Conservation (phyloP, 1,284 basidiomycete species). For the Cryptococcus maquisensis region DNA sequence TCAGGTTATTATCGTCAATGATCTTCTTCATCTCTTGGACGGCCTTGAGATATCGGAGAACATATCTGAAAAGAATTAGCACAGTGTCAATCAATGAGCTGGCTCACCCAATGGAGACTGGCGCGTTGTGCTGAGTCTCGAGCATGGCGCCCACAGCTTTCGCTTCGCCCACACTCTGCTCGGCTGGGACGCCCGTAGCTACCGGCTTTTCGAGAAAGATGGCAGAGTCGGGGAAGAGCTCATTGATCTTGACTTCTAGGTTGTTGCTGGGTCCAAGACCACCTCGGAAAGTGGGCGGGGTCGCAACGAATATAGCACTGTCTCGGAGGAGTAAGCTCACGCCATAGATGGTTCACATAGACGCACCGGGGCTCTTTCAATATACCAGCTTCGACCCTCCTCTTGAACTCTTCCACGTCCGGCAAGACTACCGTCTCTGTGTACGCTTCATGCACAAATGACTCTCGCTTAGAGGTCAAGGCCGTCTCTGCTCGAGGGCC, state of each 20-base stretch:
- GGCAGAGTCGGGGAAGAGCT: slow-evolving; percentile 77
- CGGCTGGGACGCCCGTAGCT: slow-evolving; percentile 49
- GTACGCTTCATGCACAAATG: slow-evolving; percentile 83
- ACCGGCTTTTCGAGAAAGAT: slow-evolving; percentile 84
- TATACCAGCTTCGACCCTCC: slow-evolving; percentile 53
- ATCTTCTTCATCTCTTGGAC: slow-evolving; percentile 55
- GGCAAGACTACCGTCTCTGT: slow-evolving; percentile 78
- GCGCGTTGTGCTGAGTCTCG: slow-evolving; percentile 54
- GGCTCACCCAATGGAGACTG: slow-evolving; percentile 79
- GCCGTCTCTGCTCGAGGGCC: slow-evolving; percentile 71
- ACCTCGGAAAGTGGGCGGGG: slow-evolving; percentile 87
- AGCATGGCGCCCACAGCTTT: slow-evolving; percentile 65
- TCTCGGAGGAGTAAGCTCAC: not conserved
- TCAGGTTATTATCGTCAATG: slow-evolving; percentile 53
- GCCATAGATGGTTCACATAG: not conserved
- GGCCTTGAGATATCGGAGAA: slow-evolving; percentile 48
- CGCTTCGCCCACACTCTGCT: slow-evolving; percentile 46
- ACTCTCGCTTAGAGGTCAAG: slow-evolving; percentile 73
- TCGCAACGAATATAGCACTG: slow-evolving; percentile 78
- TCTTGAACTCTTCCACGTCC: slow-evolving; percentile 63
- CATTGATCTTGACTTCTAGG: slow-evolving; percentile 81
- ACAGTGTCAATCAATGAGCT: not conserved
- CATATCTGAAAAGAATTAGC: slow-evolving; percentile 45
- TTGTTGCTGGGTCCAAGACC: slow-evolving; percentile 67
- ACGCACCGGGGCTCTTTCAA: slow-evolving; percentile 51